These are phyloP conservation scores for Phialophora chinensis DNA, from an alignment of 2,329 filamentous ascomycete species.

Conservation along the genomic window DNA sequence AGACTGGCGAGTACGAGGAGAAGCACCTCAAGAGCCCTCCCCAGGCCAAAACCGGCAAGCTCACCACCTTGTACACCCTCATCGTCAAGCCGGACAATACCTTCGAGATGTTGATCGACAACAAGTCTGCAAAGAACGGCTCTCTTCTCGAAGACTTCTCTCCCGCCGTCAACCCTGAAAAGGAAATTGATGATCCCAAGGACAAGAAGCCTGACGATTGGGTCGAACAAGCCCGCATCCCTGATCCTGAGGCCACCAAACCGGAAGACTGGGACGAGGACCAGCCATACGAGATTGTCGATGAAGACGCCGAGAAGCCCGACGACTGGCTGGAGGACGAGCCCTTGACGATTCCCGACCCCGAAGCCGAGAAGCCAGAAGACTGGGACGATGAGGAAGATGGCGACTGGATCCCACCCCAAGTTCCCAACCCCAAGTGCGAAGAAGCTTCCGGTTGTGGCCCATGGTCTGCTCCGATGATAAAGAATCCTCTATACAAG, in stretches of 20 bases:
- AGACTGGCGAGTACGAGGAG: conserved; percentile 99
- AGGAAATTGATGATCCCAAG: conserved; percentile 93
- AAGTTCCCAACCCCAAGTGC: conserved; percentile 94
- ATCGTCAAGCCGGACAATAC: conserved; percentile 97
- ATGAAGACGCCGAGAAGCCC: conserved; percentile 87
- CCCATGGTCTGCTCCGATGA: conserved; percentile 88
- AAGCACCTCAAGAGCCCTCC: conserved; percentile 92
- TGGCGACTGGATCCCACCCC: conserved; percentile 92
- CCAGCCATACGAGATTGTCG: conserved; percentile 92
- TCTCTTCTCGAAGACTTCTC: conserved; percentile 92
- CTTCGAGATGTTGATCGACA: conserved; percentile 89
- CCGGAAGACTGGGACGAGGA: conserved; percentile 99
- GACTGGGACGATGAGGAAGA: conserved; percentile 99
- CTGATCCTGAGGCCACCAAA: conserved; percentile 92
- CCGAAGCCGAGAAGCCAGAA: conserved; percentile 95
- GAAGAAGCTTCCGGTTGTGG: conserved; percentile 91
- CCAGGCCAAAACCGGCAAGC: conserved; percentile 86
- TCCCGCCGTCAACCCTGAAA: conserved; percentile 88
- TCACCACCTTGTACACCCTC: conserved; percentile 92
- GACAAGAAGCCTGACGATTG: conserved; percentile 94
- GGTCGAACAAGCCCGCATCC: conserved; percentile 91
- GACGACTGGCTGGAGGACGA: conserved; percentile 97
- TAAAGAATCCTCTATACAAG: conserved; percentile 96
- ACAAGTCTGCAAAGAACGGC: conserved; percentile 84
- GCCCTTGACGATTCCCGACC: conserved; percentile 81